These are phyloP conservation scores for Fusarium coffeatum DNA, from an alignment of 2,329 filamentous ascomycete species.

Conservation along the genomic window DNA sequence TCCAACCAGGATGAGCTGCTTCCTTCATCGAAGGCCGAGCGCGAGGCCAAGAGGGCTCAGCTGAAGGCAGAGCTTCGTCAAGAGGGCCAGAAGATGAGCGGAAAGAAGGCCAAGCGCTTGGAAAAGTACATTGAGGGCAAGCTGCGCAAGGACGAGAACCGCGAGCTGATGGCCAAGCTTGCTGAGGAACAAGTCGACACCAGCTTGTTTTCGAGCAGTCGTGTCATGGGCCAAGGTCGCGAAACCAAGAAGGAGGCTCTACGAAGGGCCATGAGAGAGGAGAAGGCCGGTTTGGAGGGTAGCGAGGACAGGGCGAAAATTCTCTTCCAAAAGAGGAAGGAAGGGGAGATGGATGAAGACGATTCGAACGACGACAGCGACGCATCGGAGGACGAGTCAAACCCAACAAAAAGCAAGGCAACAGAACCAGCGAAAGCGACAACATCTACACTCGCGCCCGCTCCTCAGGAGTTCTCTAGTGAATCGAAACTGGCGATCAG, in stretches of 20 bases:
- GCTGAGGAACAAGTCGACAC: conserved; percentile 84
- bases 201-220: conserved; percentile 81
- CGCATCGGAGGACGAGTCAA: conserved; percentile 11
- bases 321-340: conserved; percentile 59
- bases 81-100: conserved; percentile 66
- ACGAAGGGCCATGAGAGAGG: conserved; percentile 71
- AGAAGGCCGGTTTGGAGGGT: conserved; percentile 70
- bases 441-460: neutral
- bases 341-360: conserved; percentile 46
- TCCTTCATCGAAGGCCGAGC: conserved; percentile 59
- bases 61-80: conserved; percentile 65
- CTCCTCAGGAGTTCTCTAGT: conserved; percentile 5
- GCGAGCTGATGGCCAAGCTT: conserved; percentile 84
- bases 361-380: conserved; percentile 37
- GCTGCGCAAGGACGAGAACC: conserved; percentile 91
- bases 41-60: conserved; percentile 65
- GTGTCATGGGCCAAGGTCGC: conserved; percentile 76
- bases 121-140: conserved; percentile 87
- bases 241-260: conserved; percentile 79
- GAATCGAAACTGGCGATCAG: conserved; percentile 8
- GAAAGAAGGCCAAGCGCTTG: conserved; percentile 74
- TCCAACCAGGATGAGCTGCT: conserved; percentile 52
- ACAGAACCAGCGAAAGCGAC: neutral
- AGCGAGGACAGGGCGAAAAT: conserved; percentile 66
- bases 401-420: neutral